phyloP scores from a whole-genome alignment of 305 asterid genomes.

The Solanum aculeatissimum region DNA sequence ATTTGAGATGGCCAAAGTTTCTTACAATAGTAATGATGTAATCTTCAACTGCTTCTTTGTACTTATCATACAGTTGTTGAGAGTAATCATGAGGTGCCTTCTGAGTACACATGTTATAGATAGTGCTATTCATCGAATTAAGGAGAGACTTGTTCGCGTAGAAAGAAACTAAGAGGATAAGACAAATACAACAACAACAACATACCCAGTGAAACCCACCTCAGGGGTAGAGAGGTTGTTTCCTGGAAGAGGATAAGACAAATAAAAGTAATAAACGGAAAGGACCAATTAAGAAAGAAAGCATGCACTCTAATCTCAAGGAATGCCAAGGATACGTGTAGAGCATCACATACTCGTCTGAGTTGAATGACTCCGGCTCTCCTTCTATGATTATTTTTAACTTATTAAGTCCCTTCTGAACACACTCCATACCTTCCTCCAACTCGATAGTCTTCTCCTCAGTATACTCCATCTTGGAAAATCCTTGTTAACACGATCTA shows the following conservation, averaged over 20 bases:
- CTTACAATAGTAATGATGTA: slow-evolving; percentile 26
- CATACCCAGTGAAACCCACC: no score
- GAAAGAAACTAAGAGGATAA: neutral
- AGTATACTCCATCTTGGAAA: slow-evolving; percentile 1
- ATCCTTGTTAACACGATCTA: neutral
- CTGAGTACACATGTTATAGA: slow-evolving; percentile 40
- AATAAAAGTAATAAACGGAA: neutral
- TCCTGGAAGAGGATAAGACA: neutral
- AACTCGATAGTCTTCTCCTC: slow-evolving; percentile 6
- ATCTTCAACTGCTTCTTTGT: slow-evolving; percentile 21
- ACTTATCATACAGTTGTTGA: slow-evolving; percentile 26
- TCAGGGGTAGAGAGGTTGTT: no score
- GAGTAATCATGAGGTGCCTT: slow-evolving; percentile 29
- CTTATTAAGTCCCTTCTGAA: slow-evolving; percentile 27
- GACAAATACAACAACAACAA: no score
- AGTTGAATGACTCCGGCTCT: slow-evolving; percentile 4
- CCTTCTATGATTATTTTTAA: slow-evolving; percentile 30
- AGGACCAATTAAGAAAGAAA: neutral
- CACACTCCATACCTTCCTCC: slow-evolving; percentile 32
- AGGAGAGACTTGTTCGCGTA: slow-evolving; percentile 1
- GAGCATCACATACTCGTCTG: slow-evolving; percentile 34
- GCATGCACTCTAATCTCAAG: neutral
- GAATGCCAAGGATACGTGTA: slow-evolving; percentile 32
- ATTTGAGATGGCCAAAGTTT: neutral
- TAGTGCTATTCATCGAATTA: slow-evolving; percentile 17